Evolutionary conservation across 2,329 filamentous ascomycete genomes (phyloP), one percentile per base, ranked within the genome.

Genomic region (Curvularia sp.): DNA sequence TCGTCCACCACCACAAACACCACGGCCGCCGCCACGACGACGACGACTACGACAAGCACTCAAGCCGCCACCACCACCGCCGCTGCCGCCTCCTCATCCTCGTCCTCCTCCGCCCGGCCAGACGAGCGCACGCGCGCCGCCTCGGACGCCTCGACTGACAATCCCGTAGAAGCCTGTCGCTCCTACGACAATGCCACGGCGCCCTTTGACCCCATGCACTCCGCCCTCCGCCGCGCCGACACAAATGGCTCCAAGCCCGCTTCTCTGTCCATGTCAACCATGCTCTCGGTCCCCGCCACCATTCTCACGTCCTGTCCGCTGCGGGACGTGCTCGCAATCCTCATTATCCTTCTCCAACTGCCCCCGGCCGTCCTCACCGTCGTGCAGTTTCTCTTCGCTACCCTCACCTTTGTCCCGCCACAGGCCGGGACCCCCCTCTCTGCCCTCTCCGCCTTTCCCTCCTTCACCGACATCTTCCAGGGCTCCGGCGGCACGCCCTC

Each of bases 281-380:
- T 91, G 48, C 80, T 96, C 67, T 88, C 91, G 69, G 83, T 96
- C 65, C 89, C 90, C 63, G 86, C 91, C 67, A 97, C 93, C 55
- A 94, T 98, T 70, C 86, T 98, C 75, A 88, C 88, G 71, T 92
- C 93, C 52, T 94, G 93, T 71, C 94, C 94, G 53, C 88, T 97
- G 74, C 91, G 92, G 80, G 94, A 98, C 80, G 97, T 94, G 61
- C 92, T 97, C 79, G 93, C 94, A 75, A 97, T 98, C 72, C 88
- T 98, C 77, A 97, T 97, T 79, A 91, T 97, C 70, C 86, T 98
- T 67, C 90, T 97, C 79, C 93, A 96, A 75, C 87, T 97, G 9
- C 93, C 94, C 30, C 92, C 93, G 22, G 89, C 94, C 71, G 88
- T 94, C 58, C 85, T 97, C 71, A 94, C 93, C 64, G 84, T 92